Evolutionary conservation across 1,284 basidiomycete genomes (phyloP).

Genomic region (Tylopilus orsonianus): DNA sequence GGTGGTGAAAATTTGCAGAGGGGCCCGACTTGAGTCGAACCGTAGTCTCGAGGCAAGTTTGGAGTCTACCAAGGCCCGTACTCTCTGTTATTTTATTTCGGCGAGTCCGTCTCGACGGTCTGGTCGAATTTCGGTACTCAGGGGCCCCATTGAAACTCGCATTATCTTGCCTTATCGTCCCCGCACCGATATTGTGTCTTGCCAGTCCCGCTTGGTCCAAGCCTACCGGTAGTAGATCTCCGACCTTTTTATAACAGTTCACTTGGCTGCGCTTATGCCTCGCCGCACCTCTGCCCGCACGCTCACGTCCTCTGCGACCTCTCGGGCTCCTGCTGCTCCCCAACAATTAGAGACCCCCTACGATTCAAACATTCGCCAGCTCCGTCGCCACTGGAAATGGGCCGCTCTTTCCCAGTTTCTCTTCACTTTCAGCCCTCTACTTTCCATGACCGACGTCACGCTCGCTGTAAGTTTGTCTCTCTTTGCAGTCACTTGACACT

Average conservation of each 20-base stretch:
- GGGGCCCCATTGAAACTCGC: slow-evolving; percentile 19
- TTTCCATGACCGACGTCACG: slow-evolving; percentile 64
- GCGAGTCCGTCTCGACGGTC: slow-evolving; percentile 12
- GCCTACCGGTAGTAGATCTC: slow-evolving; percentile 33
- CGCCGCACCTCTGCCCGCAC: slow-evolving; percentile 35
- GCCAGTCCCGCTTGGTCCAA: slow-evolving; percentile 24
- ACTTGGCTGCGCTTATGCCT: slow-evolving; percentile 39
- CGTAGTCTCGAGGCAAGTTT: neutral
- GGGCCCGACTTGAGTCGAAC: slow-evolving; percentile 1
- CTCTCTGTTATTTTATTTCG: slow-evolving; percentile 12
- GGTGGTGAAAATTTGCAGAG: slow-evolving; percentile 16
- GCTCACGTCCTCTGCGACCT: slow-evolving; percentile 27
- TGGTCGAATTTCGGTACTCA: slow-evolving; percentile 9
- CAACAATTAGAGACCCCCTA: slow-evolving; percentile 35
- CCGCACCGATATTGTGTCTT: slow-evolving; percentile 16
- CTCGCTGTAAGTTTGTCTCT: slow-evolving; percentile 50
- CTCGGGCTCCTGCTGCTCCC: slow-evolving; percentile 23
- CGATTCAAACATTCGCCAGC: slow-evolving; percentile 43
- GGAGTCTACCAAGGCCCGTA: slow-evolving; percentile 1
- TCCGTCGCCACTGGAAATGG: slow-evolving; percentile 78
- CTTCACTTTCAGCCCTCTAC: slow-evolving; percentile 68
- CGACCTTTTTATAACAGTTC: slow-evolving; percentile 38
- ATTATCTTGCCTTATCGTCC: slow-evolving; percentile 24
- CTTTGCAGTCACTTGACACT: slow-evolving; percentile 1
- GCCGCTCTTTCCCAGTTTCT: slow-evolving; percentile 81